phyloP scores from a whole-genome alignment of 2,329 filamentous ascomycete genomes.

The Aspergillus neoniger region DNA sequence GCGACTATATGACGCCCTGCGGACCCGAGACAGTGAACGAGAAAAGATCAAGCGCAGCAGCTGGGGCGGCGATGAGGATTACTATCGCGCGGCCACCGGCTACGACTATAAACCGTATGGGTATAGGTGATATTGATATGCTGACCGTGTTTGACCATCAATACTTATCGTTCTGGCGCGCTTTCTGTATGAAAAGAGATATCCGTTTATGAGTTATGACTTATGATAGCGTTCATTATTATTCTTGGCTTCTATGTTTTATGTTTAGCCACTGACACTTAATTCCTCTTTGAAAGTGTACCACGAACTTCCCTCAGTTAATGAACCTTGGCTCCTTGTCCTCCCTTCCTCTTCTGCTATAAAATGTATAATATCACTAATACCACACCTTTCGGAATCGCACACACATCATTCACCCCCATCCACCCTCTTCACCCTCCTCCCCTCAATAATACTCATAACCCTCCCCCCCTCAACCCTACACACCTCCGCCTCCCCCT shows the following conservation, averaged over 20 bases:
- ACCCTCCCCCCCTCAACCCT: constrained; percentile 28
- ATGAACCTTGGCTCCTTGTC: neutral
- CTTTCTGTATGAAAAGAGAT: neutral
- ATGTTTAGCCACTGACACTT: constrained; percentile 2
- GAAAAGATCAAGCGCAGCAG: constrained; percentile 31
- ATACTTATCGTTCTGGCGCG: neutral
- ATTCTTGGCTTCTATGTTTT: neutral
- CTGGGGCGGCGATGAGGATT: constrained; percentile 41
- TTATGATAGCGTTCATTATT: constrained; percentile 6
- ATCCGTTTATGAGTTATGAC: constrained; percentile 5
- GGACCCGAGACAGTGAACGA: constrained; percentile 31
- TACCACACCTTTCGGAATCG: neutral
- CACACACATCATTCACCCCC: no score
- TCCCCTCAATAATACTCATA: constrained; percentile 23
- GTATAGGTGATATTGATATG: constrained; percentile 24
- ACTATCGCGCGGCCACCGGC: constrained; percentile 40
- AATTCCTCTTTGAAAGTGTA: no score
- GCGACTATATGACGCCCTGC: constrained; percentile 29
- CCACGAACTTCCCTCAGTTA: neutral
- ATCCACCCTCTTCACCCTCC: constrained; percentile 1
- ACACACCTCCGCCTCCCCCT: constrained; percentile 36
- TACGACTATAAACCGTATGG: constrained; percentile 32
- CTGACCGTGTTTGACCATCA: neutral
- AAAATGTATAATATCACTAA: neutral
- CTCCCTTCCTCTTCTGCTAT: neutral